Base-by-base conservation (phyloP, 2,329 filamentous ascomycete species). In the Chaetothyriales sp. region DNA sequence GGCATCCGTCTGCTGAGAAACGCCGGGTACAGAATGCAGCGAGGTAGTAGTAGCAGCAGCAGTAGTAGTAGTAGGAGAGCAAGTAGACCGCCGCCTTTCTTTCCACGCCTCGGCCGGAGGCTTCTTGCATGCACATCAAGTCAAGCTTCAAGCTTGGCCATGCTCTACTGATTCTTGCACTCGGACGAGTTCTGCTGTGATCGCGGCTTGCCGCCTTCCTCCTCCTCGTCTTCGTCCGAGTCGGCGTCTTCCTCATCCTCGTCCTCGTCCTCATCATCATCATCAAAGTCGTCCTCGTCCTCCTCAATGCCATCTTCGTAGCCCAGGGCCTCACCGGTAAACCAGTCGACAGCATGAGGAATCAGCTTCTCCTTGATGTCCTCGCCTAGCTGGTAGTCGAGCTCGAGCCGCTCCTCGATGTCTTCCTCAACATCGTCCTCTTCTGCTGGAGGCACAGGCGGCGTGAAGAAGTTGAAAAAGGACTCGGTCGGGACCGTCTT, bases 331-430 rank as follows among this genome's bases (percentile, higher is more conserved):
- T 98, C 92, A 52, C 92, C 92, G 49, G 92, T 98, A 70, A 98
- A 98, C 92, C 92, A 98, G 72, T 98, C 92, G 63, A 98, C 92
- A 52, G 93, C 92, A 61, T 90, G 88, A 58, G 92, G 92, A 61
- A 98, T 98, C 59, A 98, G 79, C 76, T 98, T 98, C 79, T 98
- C 92, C 76, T 98, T 98, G 73, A 98, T 95, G 66, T 98, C 92
- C 75, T 98, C 92, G 59, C 92, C 92, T 44, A 98, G 81, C 73
- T 96, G 90, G 70, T 96, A 98, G 72, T 98, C 92, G 49, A 98
- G 82, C 74, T 98, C 92, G 51, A 98, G 80, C 57, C 92, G 89
- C 71, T 95, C 89, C 75, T 98, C 92, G 49, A 98, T 94, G 66
- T 98, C 92, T 48, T 83, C 84, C 50, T 84, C 81, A 54, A 84